Evolutionary conservation across 257 asterid species (phyloP).

Genomic region (Jacaranda copaia): DNA sequence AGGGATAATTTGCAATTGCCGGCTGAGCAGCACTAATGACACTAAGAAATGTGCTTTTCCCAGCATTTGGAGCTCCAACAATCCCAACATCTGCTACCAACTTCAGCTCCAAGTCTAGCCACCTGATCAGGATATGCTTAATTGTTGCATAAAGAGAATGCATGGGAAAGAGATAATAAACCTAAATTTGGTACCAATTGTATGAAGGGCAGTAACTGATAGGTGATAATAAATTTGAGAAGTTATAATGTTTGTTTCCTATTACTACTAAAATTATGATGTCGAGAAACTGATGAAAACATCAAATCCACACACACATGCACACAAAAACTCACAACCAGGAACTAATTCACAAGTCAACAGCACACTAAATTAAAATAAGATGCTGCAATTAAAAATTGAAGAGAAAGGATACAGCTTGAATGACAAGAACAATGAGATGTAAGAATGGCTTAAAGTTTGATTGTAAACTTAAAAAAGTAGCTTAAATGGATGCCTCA

Average conservation of each 20-base stretch:
- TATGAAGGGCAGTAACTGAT: background rate
- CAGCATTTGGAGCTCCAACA: constrained; percentile 96
- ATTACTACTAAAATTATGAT: background rate
- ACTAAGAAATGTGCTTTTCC: constrained; percentile 95
- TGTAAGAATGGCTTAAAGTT: background rate
- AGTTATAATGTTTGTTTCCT: constrained; percentile 18
- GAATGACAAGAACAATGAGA: background rate
- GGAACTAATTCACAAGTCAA: constrained; percentile 19
- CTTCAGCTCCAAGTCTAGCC: constrained; percentile 96
- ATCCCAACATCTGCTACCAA: constrained; percentile 99
- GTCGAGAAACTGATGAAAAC: background rate
- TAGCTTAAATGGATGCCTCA: background rate
- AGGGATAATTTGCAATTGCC: constrained; percentile 89
- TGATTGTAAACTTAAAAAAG: background rate
- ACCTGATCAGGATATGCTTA: constrained; percentile 61
- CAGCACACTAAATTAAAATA: background rate
- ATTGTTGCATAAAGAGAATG: constrained; percentile 17
- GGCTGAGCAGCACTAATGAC: constrained; percentile 96
- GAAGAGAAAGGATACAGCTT: background rate
- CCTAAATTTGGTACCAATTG: constrained; percentile 3
- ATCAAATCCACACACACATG: too few species aligned
- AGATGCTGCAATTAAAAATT: too few species aligned
- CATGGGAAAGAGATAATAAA: constrained; percentile 8
- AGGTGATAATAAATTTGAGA: background rate
- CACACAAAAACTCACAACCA: too few species aligned